Evolutionary conservation across 345 rosid genomes (phyloP).

Genomic region (Acer yangbiense): DNA sequence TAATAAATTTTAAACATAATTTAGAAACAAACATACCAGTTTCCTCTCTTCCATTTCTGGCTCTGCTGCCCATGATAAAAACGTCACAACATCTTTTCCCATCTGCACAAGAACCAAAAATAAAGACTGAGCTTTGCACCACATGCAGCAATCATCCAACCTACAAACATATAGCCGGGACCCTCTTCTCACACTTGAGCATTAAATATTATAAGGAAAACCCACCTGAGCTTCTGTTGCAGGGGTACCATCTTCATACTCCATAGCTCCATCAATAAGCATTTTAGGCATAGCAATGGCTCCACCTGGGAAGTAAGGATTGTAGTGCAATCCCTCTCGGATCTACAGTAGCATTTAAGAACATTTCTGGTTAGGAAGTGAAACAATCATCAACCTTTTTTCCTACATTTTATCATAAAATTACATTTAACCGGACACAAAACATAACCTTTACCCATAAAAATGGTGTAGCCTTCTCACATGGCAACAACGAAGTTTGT

Average conservation of each 20-base stretch:
- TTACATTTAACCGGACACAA: not conserved
- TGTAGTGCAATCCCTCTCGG: constrained; percentile 92
- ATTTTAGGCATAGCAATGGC: constrained; percentile 99
- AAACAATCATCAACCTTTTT: not conserved
- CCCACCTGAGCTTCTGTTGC: constrained; percentile 98
- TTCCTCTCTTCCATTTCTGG: constrained; percentile 99
- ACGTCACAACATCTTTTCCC: constrained; percentile 97
- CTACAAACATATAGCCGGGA: not conserved
- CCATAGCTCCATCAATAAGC: constrained; percentile 96
- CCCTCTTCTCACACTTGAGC: not conserved
- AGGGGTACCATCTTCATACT: constrained; percentile 96
- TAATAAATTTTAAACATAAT: not conserved
- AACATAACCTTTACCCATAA: not conserved
- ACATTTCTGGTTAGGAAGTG: not conserved
- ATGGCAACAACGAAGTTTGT: too few relatives aligned
- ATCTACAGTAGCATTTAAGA: constrained; percentile 48
- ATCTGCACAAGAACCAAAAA: constrained; percentile 51
- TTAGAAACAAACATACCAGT: constrained; percentile 48
- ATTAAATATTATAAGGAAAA: constrained; percentile 16
- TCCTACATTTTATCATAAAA: not conserved
- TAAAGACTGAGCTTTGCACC: not conserved
- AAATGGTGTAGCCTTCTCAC: too few relatives aligned
- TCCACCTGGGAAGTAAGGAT: constrained; percentile 99
- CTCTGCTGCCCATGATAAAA: constrained; percentile 98
- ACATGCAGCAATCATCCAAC: not conserved